These are phyloP conservation scores for Aspergillus sergii DNA, from an alignment of 2,329 filamentous ascomycete genomes.

Conservation along the genomic window DNA sequence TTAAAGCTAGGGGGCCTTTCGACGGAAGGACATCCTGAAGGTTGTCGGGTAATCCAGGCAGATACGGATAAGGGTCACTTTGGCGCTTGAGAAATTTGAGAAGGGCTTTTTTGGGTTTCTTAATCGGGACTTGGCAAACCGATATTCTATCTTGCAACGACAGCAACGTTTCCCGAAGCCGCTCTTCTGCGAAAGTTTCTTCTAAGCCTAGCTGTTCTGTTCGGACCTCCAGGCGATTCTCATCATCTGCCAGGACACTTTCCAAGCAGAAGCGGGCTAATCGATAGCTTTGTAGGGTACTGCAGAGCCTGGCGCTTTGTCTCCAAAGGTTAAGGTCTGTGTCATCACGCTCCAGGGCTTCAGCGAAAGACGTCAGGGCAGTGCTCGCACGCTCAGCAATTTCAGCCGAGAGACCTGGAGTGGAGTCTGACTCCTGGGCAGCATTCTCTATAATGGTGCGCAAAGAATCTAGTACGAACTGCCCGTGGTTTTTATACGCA, in stretches of 20 bases:
- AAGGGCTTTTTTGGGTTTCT: slow-evolving; percentile 54
- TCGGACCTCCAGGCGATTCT: slow-evolving; percentile 57
- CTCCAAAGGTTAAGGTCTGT: slow-evolving; percentile 67
- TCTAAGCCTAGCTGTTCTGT: slow-evolving; percentile 62
- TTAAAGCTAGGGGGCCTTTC: slow-evolving; percentile 40
- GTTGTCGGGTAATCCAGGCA: slow-evolving; percentile 39
- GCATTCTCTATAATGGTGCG: slow-evolving; percentile 51
- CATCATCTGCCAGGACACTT: slow-evolving; percentile 64
- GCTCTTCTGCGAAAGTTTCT: slow-evolving; percentile 56
- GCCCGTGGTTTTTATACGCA: slow-evolving; percentile 92
- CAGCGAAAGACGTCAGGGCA: slow-evolving; percentile 58
- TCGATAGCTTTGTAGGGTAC: slow-evolving; percentile 60
- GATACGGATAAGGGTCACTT: slow-evolving; percentile 56
- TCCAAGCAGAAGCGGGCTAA: slow-evolving; percentile 65
- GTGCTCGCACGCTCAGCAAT: slow-evolving; percentile 41
- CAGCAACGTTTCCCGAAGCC: slow-evolving; percentile 52
- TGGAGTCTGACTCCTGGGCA: slow-evolving; percentile 18
- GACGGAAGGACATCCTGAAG: slow-evolving; percentile 31
- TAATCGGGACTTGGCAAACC: slow-evolving; percentile 53
- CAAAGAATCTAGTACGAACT: slow-evolving; percentile 81
- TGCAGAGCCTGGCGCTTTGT: slow-evolving; percentile 60
- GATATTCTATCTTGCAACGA: slow-evolving; percentile 60
- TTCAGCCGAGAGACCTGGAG: slow-evolving; percentile 19
- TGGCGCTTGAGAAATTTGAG: slow-evolving; percentile 56
- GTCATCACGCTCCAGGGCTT: slow-evolving; percentile 67